Evolutionary conservation across 371 early-diverging fungal genomes (phyloP).

Genomic region (Mortierella sp.): DNA sequence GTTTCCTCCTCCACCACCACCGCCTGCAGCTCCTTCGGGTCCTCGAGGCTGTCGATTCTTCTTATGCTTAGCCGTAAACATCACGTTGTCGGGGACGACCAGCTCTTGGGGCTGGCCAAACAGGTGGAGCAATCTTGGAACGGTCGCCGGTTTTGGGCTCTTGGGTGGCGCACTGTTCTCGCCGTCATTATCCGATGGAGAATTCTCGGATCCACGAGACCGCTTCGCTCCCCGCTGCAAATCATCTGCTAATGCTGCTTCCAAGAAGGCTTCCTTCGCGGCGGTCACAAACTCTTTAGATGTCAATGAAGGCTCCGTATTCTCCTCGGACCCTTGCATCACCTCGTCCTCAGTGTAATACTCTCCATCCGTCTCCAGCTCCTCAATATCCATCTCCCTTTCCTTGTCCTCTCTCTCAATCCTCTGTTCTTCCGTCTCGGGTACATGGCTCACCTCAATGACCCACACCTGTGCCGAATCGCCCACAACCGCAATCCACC

Average conservation of each 20-base stretch:
- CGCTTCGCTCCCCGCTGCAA: conserved; percentile 12
- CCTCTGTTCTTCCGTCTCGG: conserved; percentile 50
- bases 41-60: conserved; percentile 12
- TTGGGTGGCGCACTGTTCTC: not conserved
- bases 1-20: not conserved
- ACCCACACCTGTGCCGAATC: conserved; percentile 62
- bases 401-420: conserved; percentile 20
- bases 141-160: not conserved
- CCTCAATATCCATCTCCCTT: conserved; percentile 10
- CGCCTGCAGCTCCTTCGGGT: not conserved
- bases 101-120: conserved; percentile 39
- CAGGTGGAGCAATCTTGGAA: conserved; percentile 31
- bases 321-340: not conserved
- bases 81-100: conserved; percentile 26
- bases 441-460: conserved; percentile 50
- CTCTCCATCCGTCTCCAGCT: conserved; percentile 29
- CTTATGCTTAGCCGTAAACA: conserved; percentile 14
- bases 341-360: conserved; percentile 25
- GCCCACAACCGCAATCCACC: conserved; percentile 67
- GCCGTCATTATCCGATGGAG: conserved; percentile 1
- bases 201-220: not conserved
- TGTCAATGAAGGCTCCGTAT: not conserved
- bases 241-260: not conserved
- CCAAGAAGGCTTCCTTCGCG: not conserved
- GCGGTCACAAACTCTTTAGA: not conserved